phyloP scores from a whole-genome alignment of 441 rosid species.

The Syzygium syzygioides region DNA sequence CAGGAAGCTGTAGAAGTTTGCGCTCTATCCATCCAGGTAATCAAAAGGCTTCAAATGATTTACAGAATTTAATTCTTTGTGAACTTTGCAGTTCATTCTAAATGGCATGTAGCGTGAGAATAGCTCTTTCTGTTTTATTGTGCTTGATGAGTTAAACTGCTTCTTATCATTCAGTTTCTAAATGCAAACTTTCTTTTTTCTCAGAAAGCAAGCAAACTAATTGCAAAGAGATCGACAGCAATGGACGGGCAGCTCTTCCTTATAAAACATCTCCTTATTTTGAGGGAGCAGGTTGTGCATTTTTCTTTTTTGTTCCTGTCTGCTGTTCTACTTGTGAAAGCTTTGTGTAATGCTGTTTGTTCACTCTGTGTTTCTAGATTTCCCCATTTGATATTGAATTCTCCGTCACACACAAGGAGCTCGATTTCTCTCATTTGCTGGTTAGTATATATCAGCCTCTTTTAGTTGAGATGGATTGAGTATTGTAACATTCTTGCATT shows the following conservation, averaged over 20 bases:
- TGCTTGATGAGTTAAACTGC: not conserved
- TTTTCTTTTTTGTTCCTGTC: constrained; percentile 11
- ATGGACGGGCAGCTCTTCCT: constrained; percentile 98
- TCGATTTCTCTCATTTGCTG: constrained; percentile 96
- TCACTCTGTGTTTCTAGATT: constrained; percentile 47
- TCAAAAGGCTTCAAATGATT: constrained; percentile 19
- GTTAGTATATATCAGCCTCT: constrained; percentile 41
- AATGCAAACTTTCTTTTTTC: constrained; percentile 4
- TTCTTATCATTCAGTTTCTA: not conserved
- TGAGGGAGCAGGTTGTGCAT: constrained; percentile 82
- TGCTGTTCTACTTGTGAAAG: constrained; percentile 2
- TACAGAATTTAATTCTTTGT: not conserved
- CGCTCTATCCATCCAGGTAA: constrained; percentile 81
- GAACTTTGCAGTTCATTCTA: not conserved
- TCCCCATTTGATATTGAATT: constrained; percentile 97
- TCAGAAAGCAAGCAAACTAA: constrained; percentile 90
- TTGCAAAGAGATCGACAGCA: constrained; percentile 65
- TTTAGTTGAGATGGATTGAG: not conserved
- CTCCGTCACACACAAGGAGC: constrained; percentile 94
- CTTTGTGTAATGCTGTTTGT: constrained; percentile 4
- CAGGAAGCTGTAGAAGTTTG: constrained; percentile 99
- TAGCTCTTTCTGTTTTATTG: not conserved
- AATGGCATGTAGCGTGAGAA: not conserved
- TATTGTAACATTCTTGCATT: not conserved
- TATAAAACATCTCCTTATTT: constrained; percentile 82